Evolutionary conservation across 1,284 basidiomycete genomes (phyloP), one percentile per base, ranked within the genome.

Genomic region (Volvariella surrecta): DNA sequence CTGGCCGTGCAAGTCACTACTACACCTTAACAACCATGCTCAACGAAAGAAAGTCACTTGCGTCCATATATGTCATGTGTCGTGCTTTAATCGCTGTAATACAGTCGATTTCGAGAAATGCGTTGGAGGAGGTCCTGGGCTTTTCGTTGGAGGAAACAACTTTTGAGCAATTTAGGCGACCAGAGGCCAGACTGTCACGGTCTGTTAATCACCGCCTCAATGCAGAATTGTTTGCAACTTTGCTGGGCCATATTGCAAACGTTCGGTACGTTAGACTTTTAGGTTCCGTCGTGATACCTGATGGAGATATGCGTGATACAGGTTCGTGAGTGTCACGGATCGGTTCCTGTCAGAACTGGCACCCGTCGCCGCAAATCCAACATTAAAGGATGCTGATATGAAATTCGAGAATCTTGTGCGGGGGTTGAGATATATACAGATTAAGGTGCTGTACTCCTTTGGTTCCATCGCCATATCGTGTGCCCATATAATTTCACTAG

Each of bases 321-420:
- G 90, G 39, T 94, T 95, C 54, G 71, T 85, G 50, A 91, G 83
- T 46, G 87, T 94, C 9, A 90, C 88, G 9, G 90, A 94, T 60
- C 74, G 88, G 0, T 95, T 93, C 59, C 62, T 91, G 37, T 70
- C 71, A 1, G 91, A 93, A 52, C 67, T 95, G 30, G 73, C 70
- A 22, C 84, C 86, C n/a, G 72, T 91, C 1, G 73, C 79, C 10
- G 68, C 73, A 4, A 81, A 79, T 1, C 82, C 87, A 46, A 76
- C 89, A 1, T 70, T 79, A 0, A 89, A 88, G 57, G 91, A 93
- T 51, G 64, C 69, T 24, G 89, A 93, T 51, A 72, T 76, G 50
- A 85, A 79, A 52, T 88, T 84, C 43, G 91, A 93, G 62, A 85
- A 85, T 57, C 64, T 94, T 0, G 76, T 95, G 13, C 76, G 76